Percentiles rank a stretch among this genome's conserved stretches.
Conservation (phyloP, 2,329 filamentous ascomycete genomes). For the Fusarium papillatum region DNA sequence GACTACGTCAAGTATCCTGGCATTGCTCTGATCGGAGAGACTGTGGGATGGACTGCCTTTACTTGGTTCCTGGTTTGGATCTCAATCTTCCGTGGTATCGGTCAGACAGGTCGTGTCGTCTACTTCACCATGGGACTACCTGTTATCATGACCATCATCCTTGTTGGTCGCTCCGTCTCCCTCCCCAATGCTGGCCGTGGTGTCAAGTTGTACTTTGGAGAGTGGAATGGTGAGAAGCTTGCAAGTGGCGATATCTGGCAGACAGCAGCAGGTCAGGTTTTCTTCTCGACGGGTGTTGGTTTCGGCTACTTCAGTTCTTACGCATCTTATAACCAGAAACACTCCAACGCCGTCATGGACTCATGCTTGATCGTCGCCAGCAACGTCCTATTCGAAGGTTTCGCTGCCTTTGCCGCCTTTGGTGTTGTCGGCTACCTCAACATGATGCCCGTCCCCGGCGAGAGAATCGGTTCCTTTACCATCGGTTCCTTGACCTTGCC, state of each 20-base stretch:
- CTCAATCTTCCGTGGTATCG: slow-evolving; percentile 70
- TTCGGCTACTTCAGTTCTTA: slow-evolving; percentile 72
- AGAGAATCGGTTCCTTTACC: slow-evolving; percentile 65
- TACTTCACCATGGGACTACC: slow-evolving; percentile 74
- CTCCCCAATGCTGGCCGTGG: slow-evolving; percentile 67
- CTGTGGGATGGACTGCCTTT: slow-evolving; percentile 69
- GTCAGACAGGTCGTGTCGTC: slow-evolving; percentile 69
- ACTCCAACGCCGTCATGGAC: slow-evolving; percentile 72
- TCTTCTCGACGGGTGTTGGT: slow-evolving; percentile 70
- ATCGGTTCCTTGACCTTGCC: slow-evolving; percentile 72
- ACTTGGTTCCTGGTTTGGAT: slow-evolving; percentile 72
- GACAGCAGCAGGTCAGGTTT: slow-evolving; percentile 71
- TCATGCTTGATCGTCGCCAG: slow-evolving; percentile 67
- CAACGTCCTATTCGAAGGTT: slow-evolving; percentile 69
- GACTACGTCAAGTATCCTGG: slow-evolving; percentile 62
- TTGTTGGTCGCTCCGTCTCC: slow-evolving; percentile 66
- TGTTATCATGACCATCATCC: slow-evolving; percentile 67
- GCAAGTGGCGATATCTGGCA: slow-evolving; percentile 68
- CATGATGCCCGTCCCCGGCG: slow-evolving; percentile 51
- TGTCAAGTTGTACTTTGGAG: slow-evolving; percentile 60
- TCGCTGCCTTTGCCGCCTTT: slow-evolving; percentile 63
- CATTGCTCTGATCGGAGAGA: slow-evolving; percentile 64
- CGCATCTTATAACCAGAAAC: slow-evolving; percentile 69
- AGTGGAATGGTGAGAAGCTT: slow-evolving; percentile 63
- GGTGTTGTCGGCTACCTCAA: slow-evolving; percentile 66